Conservation (phyloP, 306 rosid species). For the Prunus mongolica region DNA sequence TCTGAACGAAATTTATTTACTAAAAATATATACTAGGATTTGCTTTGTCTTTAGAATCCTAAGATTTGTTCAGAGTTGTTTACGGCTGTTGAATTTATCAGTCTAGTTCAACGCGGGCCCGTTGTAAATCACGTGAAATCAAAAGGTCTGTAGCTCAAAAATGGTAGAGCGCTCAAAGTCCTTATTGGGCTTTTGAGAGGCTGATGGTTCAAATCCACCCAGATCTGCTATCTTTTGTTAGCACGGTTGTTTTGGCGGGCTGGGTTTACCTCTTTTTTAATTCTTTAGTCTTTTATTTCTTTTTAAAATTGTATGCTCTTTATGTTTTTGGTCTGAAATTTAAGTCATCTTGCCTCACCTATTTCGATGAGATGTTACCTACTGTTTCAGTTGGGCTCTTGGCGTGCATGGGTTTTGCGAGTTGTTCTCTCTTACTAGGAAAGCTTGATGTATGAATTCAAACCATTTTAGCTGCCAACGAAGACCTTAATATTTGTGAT, state of each 20-base stretch:
- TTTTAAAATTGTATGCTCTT: neutral
- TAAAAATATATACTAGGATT: too few relatives aligned
- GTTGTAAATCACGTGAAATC: neutral
- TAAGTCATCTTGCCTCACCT: too few relatives aligned
- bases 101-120: neutral
- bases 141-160: conserved; percentile 62
- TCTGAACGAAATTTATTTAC: too few relatives aligned
- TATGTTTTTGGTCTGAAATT: neutral
- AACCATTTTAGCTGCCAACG: too few relatives aligned
- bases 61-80: too few relatives aligned
- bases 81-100: neutral
- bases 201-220: conserved; percentile 88
- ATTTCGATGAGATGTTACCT: too few relatives aligned
- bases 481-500: too few relatives aligned
- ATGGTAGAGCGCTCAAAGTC: conserved; percentile 51
- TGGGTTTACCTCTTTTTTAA: neutral
- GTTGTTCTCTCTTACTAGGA: too few relatives aligned
- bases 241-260: accelerated
- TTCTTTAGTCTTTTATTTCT: neutral
- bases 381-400: too few relatives aligned
- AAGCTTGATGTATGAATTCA: too few relatives aligned
- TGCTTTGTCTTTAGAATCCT: too few relatives aligned
- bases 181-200: conserved; percentile 31
- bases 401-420: too few relatives aligned
- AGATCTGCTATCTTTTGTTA: conserved; percentile 14